Evolutionary conservation across 768 basidiomycete species (phyloP), one percentile per base, ranked within the genome.

Genomic region (Suillus spraguei): DNA sequence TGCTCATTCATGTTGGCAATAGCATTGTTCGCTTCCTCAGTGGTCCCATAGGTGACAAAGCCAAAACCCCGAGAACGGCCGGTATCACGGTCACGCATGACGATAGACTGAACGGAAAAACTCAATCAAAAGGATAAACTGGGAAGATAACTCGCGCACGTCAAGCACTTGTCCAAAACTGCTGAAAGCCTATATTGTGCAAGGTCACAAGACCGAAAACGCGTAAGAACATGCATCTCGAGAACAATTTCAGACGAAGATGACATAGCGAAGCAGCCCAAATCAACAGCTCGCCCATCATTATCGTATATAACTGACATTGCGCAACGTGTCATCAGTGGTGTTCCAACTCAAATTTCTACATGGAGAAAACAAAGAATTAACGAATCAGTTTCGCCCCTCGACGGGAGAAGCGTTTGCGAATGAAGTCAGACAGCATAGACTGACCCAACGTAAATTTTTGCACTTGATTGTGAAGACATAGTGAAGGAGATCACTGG

Each of bases 21-120:
- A 52, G 96, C 95, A 64, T 81, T 81, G 13, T 90, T 80, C 52
- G 96, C 96, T 76, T 97, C 94, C 36, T 77, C 71, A 14, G 71
- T 50, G 55, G 76, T 74, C 66, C 81, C 76, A 76, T 81, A 95
- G 61, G 92, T 95, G 65, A 98, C 95, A 79, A 98, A 98, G 66
- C 96, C 96, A 77, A 98, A 98, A 73, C 96, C 96, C n/a, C 96
- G 91, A 67, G 94, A 97, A 74, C 96, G 94, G 65, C 94, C 92
- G 68, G 97, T 98, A 74, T 97, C 97, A 75, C 95, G 94, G 81
- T 99, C 96, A 81, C 94, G 91, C 95, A 97, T 97, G 77, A 97
- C 95, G 80, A 97, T 95, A 70, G 91, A 92, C 94, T 97, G 78
- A 68, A 78, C 75, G 63, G 58, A 56, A 39, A 47, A 59, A 47